Conservation (phyloP, 164 flowering plant species). For the Protea cynaroides region DNA sequence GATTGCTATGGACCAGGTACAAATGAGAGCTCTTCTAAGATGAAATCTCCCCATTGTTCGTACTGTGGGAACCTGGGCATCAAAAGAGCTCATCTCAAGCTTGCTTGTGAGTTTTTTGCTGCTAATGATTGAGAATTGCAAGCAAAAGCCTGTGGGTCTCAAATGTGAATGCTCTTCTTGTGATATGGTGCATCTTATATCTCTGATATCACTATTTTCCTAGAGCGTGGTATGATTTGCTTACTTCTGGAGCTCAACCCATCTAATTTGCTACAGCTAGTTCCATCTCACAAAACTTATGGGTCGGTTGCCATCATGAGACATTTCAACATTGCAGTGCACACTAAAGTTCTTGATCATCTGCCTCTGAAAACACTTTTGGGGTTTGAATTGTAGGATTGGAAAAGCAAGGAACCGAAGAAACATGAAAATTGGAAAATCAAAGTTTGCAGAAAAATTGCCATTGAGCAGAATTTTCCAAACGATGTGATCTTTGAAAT, state of each 20-base stretch:
- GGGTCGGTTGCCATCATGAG: no score
- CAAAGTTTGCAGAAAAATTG: slow-evolving; percentile 63
- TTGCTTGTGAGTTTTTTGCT: slow-evolving; percentile 56
- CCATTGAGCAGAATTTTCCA: slow-evolving; percentile 58
- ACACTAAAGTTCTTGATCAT: not conserved
- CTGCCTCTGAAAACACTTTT: not conserved
- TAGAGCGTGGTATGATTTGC: not conserved
- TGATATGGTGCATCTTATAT: slow-evolving; percentile 35
- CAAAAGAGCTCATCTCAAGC: slow-evolving; percentile 61
- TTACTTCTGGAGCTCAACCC: not conserved
- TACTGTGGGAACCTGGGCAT: slow-evolving; percentile 93
- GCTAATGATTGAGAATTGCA: slow-evolving; percentile 39
- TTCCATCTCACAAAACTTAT: not conserved
- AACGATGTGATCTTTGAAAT: slow-evolving; percentile 61
- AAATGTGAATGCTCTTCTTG: slow-evolving; percentile 70
- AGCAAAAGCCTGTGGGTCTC: slow-evolving; percentile 56
- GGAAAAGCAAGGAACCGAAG: slow-evolving; percentile 45
- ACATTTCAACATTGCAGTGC: not conserved
- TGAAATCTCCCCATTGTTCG: slow-evolving; percentile 71
- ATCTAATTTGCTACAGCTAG: not conserved
- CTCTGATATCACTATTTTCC: not conserved
- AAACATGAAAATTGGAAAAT: slow-evolving; percentile 56
- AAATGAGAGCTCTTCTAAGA: slow-evolving; percentile 26
- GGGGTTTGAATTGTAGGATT: slow-evolving; percentile 34
- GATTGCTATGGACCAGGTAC: slow-evolving; percentile 13